Evolutionary conservation across 2,329 filamentous ascomycete species (phyloP).

Genomic region (Metarhizium brunneum): DNA sequence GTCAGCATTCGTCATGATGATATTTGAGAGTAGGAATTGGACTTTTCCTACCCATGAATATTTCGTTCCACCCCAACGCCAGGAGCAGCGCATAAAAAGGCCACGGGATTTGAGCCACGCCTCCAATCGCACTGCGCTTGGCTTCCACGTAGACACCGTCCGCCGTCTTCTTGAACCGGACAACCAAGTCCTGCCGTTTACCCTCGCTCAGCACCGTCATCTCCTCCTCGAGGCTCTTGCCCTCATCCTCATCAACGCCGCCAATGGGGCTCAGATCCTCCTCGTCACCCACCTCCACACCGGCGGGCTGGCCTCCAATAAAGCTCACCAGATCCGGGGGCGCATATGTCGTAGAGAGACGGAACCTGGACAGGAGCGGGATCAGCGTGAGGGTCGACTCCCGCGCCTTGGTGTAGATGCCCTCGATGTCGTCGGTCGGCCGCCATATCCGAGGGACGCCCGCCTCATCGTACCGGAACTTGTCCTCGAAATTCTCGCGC

Average conservation of each 20-base stretch:
- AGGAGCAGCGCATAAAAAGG: constrained; percentile 91
- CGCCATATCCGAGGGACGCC: constrained; percentile 96
- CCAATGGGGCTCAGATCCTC: constrained; percentile 85
- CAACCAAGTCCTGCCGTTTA: constrained; percentile 83
- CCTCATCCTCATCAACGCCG: constrained; percentile 88
- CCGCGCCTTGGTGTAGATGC: constrained; percentile 81
- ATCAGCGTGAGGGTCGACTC: constrained; percentile 89
- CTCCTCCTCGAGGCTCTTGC: constrained; percentile 90
- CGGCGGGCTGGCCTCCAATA: constrained; percentile 68
- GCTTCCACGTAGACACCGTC: constrained; percentile 98
- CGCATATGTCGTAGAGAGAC: constrained; percentile 61
- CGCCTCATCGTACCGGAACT: constrained; percentile 93
- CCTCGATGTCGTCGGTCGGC: constrained; percentile 93
- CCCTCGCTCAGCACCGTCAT: constrained; percentile 88
- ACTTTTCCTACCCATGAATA: constrained; percentile 66
- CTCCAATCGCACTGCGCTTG: constrained; percentile 91
- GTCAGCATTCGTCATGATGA: neutral
- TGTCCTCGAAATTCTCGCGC: constrained; percentile 97
- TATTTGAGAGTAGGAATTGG: neutral
- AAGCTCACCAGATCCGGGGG: constrained; percentile 77
- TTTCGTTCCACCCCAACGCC: constrained; percentile 97
- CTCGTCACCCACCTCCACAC: constrained; percentile 73
- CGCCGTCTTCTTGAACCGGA: constrained; percentile 96
- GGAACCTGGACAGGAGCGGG: constrained; percentile 78
- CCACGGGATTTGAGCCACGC: constrained; percentile 84